A percentile compares a stretch with the other conserved stretches of the same genome.
phyloP scores from a whole-genome alignment of 108 stramenopile genomes.

The Aurantiochytrium sp. region DNA sequence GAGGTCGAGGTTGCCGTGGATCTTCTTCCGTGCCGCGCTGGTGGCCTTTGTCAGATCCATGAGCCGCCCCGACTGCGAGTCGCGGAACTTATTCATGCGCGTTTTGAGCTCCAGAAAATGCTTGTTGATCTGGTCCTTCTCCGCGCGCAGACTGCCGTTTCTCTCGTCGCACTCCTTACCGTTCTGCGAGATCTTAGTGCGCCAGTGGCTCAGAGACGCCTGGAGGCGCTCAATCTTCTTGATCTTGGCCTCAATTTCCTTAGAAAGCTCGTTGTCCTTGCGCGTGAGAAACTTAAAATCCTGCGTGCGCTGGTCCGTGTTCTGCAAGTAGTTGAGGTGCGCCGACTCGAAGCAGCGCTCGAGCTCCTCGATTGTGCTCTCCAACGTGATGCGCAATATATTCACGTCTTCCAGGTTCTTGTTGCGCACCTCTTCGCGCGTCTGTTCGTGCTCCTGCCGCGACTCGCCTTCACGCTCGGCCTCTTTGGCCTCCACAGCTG shows the following conservation, averaged over 20 bases:
- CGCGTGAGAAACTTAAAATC: slow-evolving; percentile 61
- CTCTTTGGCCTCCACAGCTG: slow-evolving; percentile 46
- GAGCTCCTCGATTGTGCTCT: slow-evolving; percentile 60
- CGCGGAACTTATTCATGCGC: slow-evolving; percentile 53
- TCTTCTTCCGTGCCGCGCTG: slow-evolving; percentile 33
- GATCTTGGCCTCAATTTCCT: slow-evolving; percentile 54
- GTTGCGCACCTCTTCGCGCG: slow-evolving; percentile 57
- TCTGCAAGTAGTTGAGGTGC: slow-evolving; percentile 51
- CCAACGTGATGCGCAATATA: slow-evolving; percentile 54
- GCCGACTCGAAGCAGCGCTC: slow-evolving; percentile 61
- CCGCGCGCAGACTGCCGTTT: slow-evolving; percentile 50
- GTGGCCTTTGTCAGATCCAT: slow-evolving; percentile 54
- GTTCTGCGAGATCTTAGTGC: slow-evolving; percentile 59
- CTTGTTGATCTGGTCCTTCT: slow-evolving; percentile 52
- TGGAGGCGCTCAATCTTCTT: slow-evolving; percentile 56
- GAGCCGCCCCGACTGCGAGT: slow-evolving; percentile 39
- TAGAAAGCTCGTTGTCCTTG: slow-evolving; percentile 52
- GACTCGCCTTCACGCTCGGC: slow-evolving; percentile 51
- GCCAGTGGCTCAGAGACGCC: slow-evolving; percentile 50
- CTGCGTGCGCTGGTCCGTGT: slow-evolving; percentile 59
- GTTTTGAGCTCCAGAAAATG: slow-evolving; percentile 62
- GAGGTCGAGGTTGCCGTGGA: slow-evolving; percentile 34
- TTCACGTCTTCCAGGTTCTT: slow-evolving; percentile 66
- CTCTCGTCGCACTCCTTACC: slow-evolving; percentile 51
- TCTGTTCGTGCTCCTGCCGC: slow-evolving; percentile 56